These are phyloP conservation scores for Pseudozyma thailandica DNA, from an alignment of 1,284 basidiomycete species.

Conservation along the genomic window DNA sequence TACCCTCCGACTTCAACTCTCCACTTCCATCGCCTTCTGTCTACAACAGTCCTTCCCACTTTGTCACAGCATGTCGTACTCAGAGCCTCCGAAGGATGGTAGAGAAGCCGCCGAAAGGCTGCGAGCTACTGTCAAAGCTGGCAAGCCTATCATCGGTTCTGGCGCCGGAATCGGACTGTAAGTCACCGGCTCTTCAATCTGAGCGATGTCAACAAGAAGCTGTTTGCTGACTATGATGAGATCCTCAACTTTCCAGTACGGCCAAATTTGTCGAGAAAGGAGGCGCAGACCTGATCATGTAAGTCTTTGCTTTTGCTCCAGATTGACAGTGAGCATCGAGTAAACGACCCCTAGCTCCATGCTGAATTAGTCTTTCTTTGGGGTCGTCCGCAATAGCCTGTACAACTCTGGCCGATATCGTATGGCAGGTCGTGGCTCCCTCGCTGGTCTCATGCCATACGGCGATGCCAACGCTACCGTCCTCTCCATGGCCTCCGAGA, in stretches of 20 bases:
- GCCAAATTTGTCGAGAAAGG: conserved; percentile 49
- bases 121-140: conserved; percentile 20
- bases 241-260: too few species aligned
- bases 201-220: not conserved
- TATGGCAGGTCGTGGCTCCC: conserved; percentile 41
- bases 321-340: too few species aligned
- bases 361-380: too few species aligned
- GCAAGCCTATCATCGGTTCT: conserved; percentile 44
- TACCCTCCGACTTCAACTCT: not conserved
- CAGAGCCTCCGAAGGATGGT: conserved; percentile 29
- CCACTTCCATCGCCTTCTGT: too few species aligned
- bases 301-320: conserved; percentile 4
- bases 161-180: conserved; percentile 48
- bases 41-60: not conserved
- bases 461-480: conserved; percentile 50
- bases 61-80: conserved; percentile 22
- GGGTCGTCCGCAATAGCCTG: conserved; percentile 12
- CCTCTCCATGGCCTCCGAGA: conserved; percentile 42
- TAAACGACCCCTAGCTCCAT: too few species aligned
- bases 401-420: conserved; percentile 49
- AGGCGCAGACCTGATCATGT: conserved; percentile 46
- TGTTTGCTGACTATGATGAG: too few species aligned
- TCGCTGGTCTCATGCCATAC: conserved; percentile 48
- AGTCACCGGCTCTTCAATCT: too few species aligned
- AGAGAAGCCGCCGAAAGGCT: conserved; percentile 37